Evolutionary conservation across 1,284 basidiomycete species (phyloP), one percentile per base, ranked within the genome.

Genomic region (Microbotryum lychnidis-dioicae): DNA sequence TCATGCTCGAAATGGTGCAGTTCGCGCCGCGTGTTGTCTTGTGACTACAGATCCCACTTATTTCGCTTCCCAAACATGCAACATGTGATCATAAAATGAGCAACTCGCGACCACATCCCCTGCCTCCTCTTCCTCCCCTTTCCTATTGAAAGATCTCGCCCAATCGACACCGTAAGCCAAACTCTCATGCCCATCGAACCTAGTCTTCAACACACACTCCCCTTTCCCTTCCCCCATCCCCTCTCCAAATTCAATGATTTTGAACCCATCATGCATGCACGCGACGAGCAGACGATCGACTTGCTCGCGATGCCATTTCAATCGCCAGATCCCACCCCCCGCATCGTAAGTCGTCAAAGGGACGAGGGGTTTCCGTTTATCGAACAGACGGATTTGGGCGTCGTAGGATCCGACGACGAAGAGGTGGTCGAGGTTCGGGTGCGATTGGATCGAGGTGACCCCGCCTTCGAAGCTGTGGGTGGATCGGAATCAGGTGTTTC

Each of bases 201-300:
- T 80, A 62, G 79, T 82, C 3, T 80, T 69, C 49, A 87, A 75
- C 44, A 78, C 72, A 60, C 56, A 55, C 65, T 60, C 57, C 27
- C 61, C 63, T 14, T 70, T 68, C 25, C 27, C 14, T 33, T 63
- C 54, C 7, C 59, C 58, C 52, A 63, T 63, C 48, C 69, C 64
- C 47, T 57, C 31, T 62, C 58, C 53, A 63, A 87, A 82, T 1
- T 75, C 78, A 42, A 92, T 75, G 8, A 93, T 80, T 70, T 93
- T 94, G 81, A 91, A 94, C 1, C 96, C 94, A 66, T 90, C 91
- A 73, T 97, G 93, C 96, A 98, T 99, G 73, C 89, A 90, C 0
- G 91, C 96, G 12, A 92, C 84, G 31, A 97, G 80, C 1, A 98
- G 78, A 69, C 92, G 87, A 27, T 80, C 72, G 4, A 71, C 65